These are phyloP conservation scores for Haberlea rhodopensis DNA, from an alignment of 257 asterid genomes.

Conservation along the genomic window DNA sequence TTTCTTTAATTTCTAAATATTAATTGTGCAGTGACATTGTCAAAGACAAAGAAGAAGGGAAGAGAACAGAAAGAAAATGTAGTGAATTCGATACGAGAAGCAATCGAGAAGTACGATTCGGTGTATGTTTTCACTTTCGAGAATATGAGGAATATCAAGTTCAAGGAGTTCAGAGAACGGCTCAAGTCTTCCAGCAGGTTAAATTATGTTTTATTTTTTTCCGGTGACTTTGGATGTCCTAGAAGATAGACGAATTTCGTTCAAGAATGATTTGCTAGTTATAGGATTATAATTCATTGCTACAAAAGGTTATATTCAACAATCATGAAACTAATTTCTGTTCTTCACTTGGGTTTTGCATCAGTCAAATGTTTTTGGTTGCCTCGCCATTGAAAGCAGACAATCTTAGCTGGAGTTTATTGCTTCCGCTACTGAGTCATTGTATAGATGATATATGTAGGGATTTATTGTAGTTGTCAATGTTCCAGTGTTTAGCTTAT, in stretches of 20 bases:
- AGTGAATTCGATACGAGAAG: slow-evolving; percentile 76
- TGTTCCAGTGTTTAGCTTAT: too few species aligned
- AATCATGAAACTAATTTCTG: not conserved
- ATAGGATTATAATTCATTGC: not conserved
- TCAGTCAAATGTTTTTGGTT: not conserved
- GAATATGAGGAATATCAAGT: slow-evolving; percentile 98
- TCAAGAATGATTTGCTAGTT: not conserved
- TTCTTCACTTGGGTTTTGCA: not conserved
- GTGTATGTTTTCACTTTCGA: slow-evolving; percentile 79
- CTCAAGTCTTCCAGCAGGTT: slow-evolving; percentile 88
- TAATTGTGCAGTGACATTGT: slow-evolving; percentile 62
- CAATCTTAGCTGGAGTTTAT: too few species aligned
- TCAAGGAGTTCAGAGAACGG: slow-evolving; percentile 86
- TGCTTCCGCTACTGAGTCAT: not conserved
- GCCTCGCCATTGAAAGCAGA: not conserved
- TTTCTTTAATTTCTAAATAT: slow-evolving; percentile 2
- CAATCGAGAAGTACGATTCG: slow-evolving; percentile 65
- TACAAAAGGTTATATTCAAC: not conserved
- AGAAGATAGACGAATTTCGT: not conserved
- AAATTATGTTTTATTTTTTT: too few species aligned
- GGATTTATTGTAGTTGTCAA: too few species aligned
- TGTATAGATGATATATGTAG: not conserved
- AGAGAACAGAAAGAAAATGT: slow-evolving; percentile 77
- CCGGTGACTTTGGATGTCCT: not conserved
- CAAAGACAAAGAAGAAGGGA: slow-evolving; percentile 98